Base-by-base conservation (phyloP, 768 basidiomycete species). In the Porpolomopsis calyptriformis region DNA sequence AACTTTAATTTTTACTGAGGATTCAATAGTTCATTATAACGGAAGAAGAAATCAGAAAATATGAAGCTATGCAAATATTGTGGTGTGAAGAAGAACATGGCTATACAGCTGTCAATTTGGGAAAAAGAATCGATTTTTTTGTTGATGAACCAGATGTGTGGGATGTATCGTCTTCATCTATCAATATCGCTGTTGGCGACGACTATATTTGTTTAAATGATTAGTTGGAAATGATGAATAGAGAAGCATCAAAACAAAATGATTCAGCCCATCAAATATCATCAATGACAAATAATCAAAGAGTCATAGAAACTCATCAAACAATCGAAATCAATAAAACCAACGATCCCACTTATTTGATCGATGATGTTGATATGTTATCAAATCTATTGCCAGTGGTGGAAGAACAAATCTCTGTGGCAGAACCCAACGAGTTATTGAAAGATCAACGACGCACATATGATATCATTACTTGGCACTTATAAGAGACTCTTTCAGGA, bases 401-500 rank as follows among this genome's bases (percentile, higher is more conserved):
- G 16, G 39, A 40, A 40, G 18, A 18, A 25, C 14, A 40, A 9
- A 40, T 23, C 7, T 11, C 7, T 5, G 10, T 20, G 22, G 11
- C 23, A 9, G 9, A 11, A 20, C 22, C 19, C 39, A 4, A 23
- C 19, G 7, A 4, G 4, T 6, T 40, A 40, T 19, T 68, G 1
- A n/a, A n/a, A 0, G 66, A 65, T 8, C 70, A 71, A 48, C n/a
- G 41, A 11, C 37, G 60, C 0, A 71, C 68, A 2, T 63, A 64
- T 47, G 57, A 65, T 40, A 68, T 73, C 4, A 49, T 73, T 0
- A 51, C 48, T 5, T 43, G 50, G 12, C 66, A 67, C 24, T 19
- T 70, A 0, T 23, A 44, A 3, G 20, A 56, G 10, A 55, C 55
- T 14, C 33, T 62, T 1, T 12, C 26, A 12, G 56, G 59, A 8